These are phyloP conservation scores for Boletus rex-veris DNA, from an alignment of 768 basidiomycete genomes.

Conservation along the genomic window DNA sequence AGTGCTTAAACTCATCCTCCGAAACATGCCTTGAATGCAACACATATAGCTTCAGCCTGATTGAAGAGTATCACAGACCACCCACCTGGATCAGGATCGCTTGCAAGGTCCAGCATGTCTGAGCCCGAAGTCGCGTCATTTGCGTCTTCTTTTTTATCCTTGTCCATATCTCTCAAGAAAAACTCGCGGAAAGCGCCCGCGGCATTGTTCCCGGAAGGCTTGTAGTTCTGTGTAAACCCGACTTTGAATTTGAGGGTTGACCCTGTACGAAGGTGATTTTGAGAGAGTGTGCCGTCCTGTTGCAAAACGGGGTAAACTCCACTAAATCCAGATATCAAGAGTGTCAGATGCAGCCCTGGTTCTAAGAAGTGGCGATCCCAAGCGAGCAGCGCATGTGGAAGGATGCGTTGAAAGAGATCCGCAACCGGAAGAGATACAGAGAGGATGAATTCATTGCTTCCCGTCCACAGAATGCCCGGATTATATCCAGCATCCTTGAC, in stretches of 20 bases:
- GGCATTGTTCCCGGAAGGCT: constrained; percentile 51
- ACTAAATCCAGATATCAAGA: constrained; percentile 58
- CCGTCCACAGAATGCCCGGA: constrained; percentile 55
- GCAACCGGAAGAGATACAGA: constrained; percentile 58
- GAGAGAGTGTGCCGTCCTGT: constrained; percentile 40
- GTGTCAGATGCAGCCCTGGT: constrained; percentile 53
- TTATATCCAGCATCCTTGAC: constrained; percentile 54
- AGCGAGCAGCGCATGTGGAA: constrained; percentile 64
- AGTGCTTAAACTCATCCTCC: constrained; percentile 59
- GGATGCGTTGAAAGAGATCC: constrained; percentile 47
- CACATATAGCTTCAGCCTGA: constrained; percentile 31
- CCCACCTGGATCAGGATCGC: constrained; percentile 3
- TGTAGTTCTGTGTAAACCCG: constrained; percentile 58
- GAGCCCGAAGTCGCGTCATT: background rate
- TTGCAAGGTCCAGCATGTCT: background rate
- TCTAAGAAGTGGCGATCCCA: constrained; percentile 68
- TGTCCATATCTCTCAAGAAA: constrained; percentile 33
- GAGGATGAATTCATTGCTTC: constrained; percentile 49
- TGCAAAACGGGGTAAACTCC: constrained; percentile 52
- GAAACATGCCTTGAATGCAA: constrained; percentile 40
- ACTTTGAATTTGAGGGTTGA: constrained; percentile 52
- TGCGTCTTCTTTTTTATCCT: constrained; percentile 26
- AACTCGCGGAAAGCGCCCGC: constrained; percentile 48
- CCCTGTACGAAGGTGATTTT: constrained; percentile 33
- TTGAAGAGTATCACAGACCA: background rate